These are phyloP conservation scores for Glycine soja DNA, from an alignment of 306 rosid genomes.

Conservation along the genomic window DNA sequence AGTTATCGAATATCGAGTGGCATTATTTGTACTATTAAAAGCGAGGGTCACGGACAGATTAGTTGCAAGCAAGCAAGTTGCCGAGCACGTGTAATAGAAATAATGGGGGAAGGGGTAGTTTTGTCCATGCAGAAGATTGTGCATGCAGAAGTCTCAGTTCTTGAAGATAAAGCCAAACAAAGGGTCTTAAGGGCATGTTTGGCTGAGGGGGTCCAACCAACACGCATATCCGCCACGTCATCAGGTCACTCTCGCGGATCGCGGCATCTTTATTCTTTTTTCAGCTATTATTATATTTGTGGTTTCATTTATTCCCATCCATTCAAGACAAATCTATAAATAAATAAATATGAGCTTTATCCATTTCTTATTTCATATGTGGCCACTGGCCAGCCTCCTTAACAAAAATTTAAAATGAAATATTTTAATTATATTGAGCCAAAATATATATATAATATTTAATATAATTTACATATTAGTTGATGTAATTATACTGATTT, in stretches of 20 bases:
- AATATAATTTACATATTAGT: too few species aligned
- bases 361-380: too few species aligned
- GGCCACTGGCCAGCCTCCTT: too few species aligned
- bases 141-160: too few species aligned
- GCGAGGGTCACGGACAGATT: background rate
- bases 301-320: background rate
- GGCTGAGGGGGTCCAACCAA: background rate
- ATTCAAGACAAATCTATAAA: background rate
- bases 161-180: background rate
- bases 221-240: slow-evolving; percentile 6
- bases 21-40: background rate
- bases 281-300: background rate
- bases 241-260: slow-evolving; percentile 1
- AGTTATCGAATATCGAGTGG: too few species aligned
- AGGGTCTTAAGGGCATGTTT: slow-evolving; percentile 30
- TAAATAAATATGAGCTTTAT: too few species aligned
- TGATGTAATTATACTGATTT: too few species aligned
- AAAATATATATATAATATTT: too few species aligned
- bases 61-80: background rate
- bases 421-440: background rate
- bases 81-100: too few species aligned
- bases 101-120: slow-evolving; percentile 1
- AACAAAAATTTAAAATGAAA: too few species aligned
- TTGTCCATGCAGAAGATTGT: background rate
- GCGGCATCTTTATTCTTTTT: slow-evolving; percentile 21